Evolutionary conservation across 140 eudicot genomes (phyloP), one percentile per base, ranked within the genome.

Genomic region (Flaveria floridana): DNA sequence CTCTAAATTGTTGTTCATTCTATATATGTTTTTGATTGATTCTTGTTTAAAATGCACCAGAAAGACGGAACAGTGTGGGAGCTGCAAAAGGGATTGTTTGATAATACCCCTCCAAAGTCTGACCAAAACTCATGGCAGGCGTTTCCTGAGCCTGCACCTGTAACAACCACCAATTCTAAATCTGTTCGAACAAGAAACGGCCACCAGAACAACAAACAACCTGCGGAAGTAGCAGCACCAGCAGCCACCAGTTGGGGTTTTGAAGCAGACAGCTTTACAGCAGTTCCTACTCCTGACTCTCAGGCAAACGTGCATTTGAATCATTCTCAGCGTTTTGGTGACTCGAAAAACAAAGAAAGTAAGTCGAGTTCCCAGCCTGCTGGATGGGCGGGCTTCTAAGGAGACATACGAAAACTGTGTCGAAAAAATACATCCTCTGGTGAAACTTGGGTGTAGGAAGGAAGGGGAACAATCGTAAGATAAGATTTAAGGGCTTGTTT

Each of bases 351-450:
- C 69, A 69, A n/a, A 20, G 91, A 88, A 46, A 84, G 88, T 79
- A 91, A 85, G 89, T 16, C 89, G 19, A 85, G 82, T 14, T 64
- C 95, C 59, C 97, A 89, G 74, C 97, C 99, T 20, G 96, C 99
- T 34, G 99, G 99, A 70, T 95, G 97, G 99, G 97, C 99, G 44
- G 97, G 99, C 67, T 95, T 95, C 82, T 95, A 86, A 57, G 70
- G 50, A 41, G 14, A 56, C 21, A 4, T 30, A 30, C 6, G 37
- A 30, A 30, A 30, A 30, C 6, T 30, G 37, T 30, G 6, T 30
- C 4, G 37, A 4, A 30, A 30, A 30, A 3, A 30, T 30, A 3
- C 0, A 0, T 30, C 6, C 37, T 30, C 37, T 30, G 1, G 37
- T 30, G 37, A 3, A 30, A 30, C 37, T 30, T 30, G 37, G 37